These are phyloP conservation scores for Blastobotrys illinoisensis DNA, from an alignment of 1,139 yeast species.

Conservation along the genomic window DNA sequence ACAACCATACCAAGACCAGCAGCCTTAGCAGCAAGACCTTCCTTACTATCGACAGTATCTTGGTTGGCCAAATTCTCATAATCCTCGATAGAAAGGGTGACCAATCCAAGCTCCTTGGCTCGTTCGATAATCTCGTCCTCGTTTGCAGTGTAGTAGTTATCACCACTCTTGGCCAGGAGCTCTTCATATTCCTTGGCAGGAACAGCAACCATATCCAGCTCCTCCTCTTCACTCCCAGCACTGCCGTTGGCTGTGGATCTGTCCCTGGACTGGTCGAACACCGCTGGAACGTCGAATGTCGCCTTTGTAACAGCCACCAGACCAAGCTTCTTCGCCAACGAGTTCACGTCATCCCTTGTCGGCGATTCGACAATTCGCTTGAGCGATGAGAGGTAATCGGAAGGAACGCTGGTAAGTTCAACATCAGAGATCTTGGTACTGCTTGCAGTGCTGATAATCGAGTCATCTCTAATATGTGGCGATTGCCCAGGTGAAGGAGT, in stretches of 20 bases:
- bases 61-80: conserved; percentile 2
- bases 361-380: conserved; percentile 33
- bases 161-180: conserved; percentile 11
- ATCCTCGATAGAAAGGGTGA: conserved; percentile 23
- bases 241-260: conserved; percentile 11
- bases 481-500: conserved; percentile 2
- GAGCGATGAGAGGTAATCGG: conserved; percentile 30
- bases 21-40: conserved; percentile 21
- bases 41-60: conserved; percentile 7
- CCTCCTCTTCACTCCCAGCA: conserved; percentile 3
- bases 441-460: background rate
- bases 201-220: conserved; percentile 14
- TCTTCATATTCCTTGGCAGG: conserved; percentile 14
- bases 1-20: conserved; percentile 20
- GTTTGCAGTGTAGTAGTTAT: conserved; percentile 15
- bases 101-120: conserved; percentile 28
- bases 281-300: background rate
- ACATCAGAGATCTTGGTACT: conserved; percentile 11
- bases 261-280: conserved; percentile 10
- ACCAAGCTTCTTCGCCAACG: conserved; percentile 28
- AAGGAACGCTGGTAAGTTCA: conserved; percentile 33
- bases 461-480: background rate
- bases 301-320: conserved; percentile 16
- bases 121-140: conserved; percentile 20
- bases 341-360: conserved; percentile 27